Percentiles rank a stretch among this genome's conserved stretches.
phyloP scores from a whole-genome alignment of 1,284 basidiomycete species.

The Naganishia sp. region DNA sequence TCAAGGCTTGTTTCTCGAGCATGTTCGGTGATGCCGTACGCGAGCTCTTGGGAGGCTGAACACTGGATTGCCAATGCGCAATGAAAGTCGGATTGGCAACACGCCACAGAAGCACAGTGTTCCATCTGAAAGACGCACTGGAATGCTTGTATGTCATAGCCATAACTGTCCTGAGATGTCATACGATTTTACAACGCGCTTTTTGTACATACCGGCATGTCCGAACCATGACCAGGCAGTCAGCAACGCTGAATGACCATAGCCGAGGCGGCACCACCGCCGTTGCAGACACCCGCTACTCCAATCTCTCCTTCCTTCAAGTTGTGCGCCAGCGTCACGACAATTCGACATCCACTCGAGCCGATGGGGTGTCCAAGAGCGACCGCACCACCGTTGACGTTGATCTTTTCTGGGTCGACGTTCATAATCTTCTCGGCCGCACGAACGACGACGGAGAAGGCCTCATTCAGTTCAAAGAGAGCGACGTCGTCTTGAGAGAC shows the following conservation, averaged over 20 bases:
- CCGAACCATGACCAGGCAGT: constrained; percentile 4
- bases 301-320: constrained; percentile 96
- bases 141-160: no score
- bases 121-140: no score
- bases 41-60: no score
- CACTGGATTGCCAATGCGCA: no score
- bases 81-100: no score
- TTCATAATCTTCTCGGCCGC: constrained; percentile 86
- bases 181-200: constrained; percentile 23
- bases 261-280: constrained; percentile 89
- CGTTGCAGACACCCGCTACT: constrained; percentile 97
- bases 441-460: constrained; percentile 92
- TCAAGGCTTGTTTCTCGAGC: no score
- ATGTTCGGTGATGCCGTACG: no score
- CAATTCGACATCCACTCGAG: constrained; percentile 90
- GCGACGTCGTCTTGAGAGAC: constrained; percentile 81
- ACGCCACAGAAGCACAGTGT: no score
- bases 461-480: constrained; percentile 96
- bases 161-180: no score
- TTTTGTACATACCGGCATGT: constrained; percentile 15
- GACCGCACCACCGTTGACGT: constrained; percentile 90
- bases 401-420: constrained; percentile 85
- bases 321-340: constrained; percentile 89
- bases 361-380: constrained; percentile 93
- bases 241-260: constrained; percentile 74